Evolutionary conservation across 495 filamentous ascomycete genomes (phyloP).

Genomic region (Immersiella caudata): DNA sequence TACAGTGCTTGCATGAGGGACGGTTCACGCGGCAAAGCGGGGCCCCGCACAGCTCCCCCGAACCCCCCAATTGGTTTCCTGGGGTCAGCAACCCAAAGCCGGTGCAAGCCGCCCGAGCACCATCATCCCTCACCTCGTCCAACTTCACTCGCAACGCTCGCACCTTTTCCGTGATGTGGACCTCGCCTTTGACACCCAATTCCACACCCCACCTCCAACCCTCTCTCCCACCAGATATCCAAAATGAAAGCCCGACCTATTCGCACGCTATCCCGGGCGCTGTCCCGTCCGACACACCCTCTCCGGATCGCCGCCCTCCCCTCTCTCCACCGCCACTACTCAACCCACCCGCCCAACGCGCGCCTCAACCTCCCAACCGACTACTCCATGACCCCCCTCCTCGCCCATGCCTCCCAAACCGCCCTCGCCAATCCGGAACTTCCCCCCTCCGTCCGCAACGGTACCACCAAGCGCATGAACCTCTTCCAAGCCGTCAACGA

Average conservation of each 20-base stretch:
- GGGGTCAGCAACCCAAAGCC: neutral
- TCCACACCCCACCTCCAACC: neutral
- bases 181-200: neutral
- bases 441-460: slow-evolving; percentile 62
- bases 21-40: neutral
- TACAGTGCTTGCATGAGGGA: slow-evolving; percentile 8
- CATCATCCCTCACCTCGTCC: neutral
- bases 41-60: neutral
- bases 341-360: slow-evolving; percentile 55
- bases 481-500: slow-evolving; percentile 92
- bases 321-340: slow-evolving; percentile 37
- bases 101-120: neutral
- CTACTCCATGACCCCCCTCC: slow-evolving; percentile 77
- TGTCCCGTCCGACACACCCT: neutral
- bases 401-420: slow-evolving; percentile 74
- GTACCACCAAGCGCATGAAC: slow-evolving; percentile 81
- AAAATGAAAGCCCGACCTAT: slow-evolving; percentile 5
- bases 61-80: neutral
- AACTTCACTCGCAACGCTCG: neutral
- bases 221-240: neutral
- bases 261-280: neutral
- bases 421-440: slow-evolving; percentile 71
- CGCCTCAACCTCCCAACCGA: slow-evolving; percentile 84
- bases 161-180: neutral
- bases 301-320: neutral